phyloP scores from a whole-genome alignment of 176 grass and related monocot species.

The Eremochloa ophiuroides region DNA sequence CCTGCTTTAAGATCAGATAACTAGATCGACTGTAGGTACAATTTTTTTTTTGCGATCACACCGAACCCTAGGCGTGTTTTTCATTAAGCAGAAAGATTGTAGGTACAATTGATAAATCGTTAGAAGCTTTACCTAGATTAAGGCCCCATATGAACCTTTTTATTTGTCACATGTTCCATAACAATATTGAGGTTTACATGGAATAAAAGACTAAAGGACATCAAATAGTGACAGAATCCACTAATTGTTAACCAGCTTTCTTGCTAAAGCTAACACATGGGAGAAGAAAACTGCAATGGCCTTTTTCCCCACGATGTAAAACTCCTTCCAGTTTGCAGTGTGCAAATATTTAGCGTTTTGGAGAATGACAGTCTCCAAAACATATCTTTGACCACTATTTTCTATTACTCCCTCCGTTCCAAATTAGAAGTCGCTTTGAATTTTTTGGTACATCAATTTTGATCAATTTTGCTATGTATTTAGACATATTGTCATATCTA shows the following conservation, averaged over 20 bases:
- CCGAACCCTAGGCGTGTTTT: no score
- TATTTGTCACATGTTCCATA: background rate
- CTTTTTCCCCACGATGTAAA: background rate
- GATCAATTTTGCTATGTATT: no score
- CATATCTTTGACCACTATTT: background rate
- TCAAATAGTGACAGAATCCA: background rate
- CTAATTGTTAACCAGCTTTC: background rate
- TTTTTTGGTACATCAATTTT: no score
- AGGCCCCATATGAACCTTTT: background rate
- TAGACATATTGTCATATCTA: no score
- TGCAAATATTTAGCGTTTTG: no score
- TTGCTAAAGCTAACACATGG: conserved; percentile 21
- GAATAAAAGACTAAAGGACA: background rate
- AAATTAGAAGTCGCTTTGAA: no score
- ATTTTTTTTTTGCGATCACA: background rate
- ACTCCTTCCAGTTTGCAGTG: no score
- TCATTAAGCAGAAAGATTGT: no score
- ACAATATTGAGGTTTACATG: background rate
- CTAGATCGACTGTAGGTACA: background rate
- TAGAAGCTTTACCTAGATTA: background rate
- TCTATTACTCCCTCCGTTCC: no score
- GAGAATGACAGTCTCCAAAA: background rate
- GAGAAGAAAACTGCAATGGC: background rate
- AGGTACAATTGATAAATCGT: background rate
- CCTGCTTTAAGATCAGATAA: background rate